These are phyloP conservation scores for Panicum virgatum DNA, from an alignment of 202 grass and related monocot genomes.

Conservation along the genomic window DNA sequence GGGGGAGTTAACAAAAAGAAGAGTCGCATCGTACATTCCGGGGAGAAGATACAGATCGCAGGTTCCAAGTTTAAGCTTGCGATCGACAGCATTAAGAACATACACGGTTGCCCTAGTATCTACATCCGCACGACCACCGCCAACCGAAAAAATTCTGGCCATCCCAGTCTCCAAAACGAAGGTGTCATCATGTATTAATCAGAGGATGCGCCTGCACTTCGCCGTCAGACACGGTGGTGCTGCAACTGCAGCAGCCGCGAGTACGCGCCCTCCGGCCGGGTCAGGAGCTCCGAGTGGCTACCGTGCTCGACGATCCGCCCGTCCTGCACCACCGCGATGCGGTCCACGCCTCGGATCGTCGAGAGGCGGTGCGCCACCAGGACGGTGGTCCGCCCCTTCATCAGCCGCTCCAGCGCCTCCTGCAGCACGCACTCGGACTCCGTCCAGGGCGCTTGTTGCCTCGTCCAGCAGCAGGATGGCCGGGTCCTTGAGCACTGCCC, in stretches of 20 bases:
- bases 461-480: conserved; percentile 90
- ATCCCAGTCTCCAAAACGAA: not conserved
- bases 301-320: conserved; percentile 87
- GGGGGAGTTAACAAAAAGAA: not conserved
- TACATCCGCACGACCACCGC: conserved; percentile 53
- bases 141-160: conserved; percentile 14
- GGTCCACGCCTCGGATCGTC: conserved; percentile 89
- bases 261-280: conserved; percentile 75
- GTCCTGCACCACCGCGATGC: conserved; percentile 90
- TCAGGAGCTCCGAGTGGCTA: conserved; percentile 74
- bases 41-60: conserved; percentile 33
- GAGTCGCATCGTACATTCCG: conserved; percentile 8
- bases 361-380: conserved; percentile 93
- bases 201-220: not conserved
- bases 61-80: conserved; percentile 8
- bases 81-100: not conserved
- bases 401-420: conserved; percentile 91
- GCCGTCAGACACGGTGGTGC: conserved; percentile 61
- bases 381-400: conserved; percentile 93
- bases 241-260: conserved; percentile 87
- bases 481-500: conserved; percentile 88
- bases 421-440: conserved; percentile 93
- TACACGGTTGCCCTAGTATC: conserved; percentile 55
- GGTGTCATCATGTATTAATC: conserved; percentile 12
- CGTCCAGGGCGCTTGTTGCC: conserved; percentile 85